Evolutionary conservation across 2,329 filamentous ascomycete genomes (phyloP), one percentile per base, ranked within the genome.

Genomic region (Pseudogymnoascus verrucosus): DNA sequence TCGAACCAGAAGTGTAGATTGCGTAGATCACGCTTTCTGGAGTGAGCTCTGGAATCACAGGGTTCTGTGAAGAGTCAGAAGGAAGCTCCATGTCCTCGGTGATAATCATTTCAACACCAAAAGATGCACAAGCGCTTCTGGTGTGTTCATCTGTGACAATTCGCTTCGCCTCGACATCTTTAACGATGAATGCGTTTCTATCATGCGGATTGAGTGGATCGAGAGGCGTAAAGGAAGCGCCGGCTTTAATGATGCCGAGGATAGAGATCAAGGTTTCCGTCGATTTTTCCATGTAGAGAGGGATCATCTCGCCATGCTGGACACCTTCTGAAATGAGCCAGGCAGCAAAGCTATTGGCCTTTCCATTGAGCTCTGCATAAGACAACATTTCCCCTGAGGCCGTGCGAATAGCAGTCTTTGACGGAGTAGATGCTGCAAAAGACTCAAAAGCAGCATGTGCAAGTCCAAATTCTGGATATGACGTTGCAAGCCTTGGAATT

Each of bases 1-100:
- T 61, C 21, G 59, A 61, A 12, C 59, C 59, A 39, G 62, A 63
- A 12, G 62, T 63, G 34, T 61, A 63, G 28, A 63, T 31, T 39
- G 54, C 62, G 34, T 63, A 63, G 11, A 54, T 54, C 11, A 62
- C 36, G 28, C 39, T 59, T 4, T 36, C 37, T 21, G 61, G 61
- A 10, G 40, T 62, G 14, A 42, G 39, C 6, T 26, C 34, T 1
- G 19, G 26, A 14, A 40, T 19, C 7, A 51, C 21, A n/a, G 61
- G 61, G 21, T 57, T 62, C 34, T 39, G 23, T 16, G n/a, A 4
- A 28, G 14, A 36, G 11, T 61, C 34, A 3, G 34, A 42, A 26
- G 34, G 34, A 4, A 39, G 39, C 4, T 61, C 59, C 59, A 39
- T 39, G 4, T 26, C 39, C 14, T 61, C 59, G 1, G 39, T 42